Percentiles rank a stretch among this genome's conserved stretches.
Conservation (phyloP, 352 stramenopile genomes). For the Phytophthora pistaciae region DNA sequence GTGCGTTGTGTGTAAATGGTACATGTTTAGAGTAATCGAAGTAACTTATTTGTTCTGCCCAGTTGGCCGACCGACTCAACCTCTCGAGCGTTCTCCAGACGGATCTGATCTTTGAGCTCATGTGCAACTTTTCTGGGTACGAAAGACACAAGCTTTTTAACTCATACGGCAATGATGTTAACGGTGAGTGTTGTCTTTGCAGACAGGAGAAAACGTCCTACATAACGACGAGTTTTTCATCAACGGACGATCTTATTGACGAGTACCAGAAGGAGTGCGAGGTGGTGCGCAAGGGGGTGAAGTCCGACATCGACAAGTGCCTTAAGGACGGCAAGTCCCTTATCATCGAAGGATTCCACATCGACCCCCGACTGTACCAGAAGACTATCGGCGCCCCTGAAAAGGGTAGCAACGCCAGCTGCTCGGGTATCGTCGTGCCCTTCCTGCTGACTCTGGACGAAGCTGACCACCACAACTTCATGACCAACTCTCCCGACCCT, state of each 20-base stretch:
- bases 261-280: conserved; percentile 85
- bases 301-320: conserved; percentile 89
- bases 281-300: conserved; percentile 84
- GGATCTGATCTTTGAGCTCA: conserved; percentile 90
- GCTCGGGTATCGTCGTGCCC: conserved; percentile 82
- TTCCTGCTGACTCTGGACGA: conserved; percentile 80
- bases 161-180: neutral
- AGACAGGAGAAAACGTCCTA: conserved; percentile 78
- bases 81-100: conserved; percentile 89
- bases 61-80: conserved; percentile 89
- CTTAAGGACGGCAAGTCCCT: conserved; percentile 91
- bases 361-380: conserved; percentile 88
- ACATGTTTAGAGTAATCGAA: neutral
- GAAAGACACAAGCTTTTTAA: neutral
- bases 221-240: conserved; percentile 64
- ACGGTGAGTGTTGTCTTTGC: neutral
- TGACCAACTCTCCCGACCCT: conserved; percentile 84
- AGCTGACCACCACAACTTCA: conserved; percentile 79
- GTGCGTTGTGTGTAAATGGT: conserved; percentile 27
- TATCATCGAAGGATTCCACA: conserved; percentile 89
- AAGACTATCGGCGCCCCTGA: conserved; percentile 58
- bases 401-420: conserved; percentile 35
- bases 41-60: neutral
- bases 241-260: conserved; percentile 63
- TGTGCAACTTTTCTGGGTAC: conserved; percentile 92